Evolutionary conservation across 2,329 filamentous ascomycete species (phyloP), one percentile per base, ranked within the genome.

Genomic region (Trichoderma koningii): DNA sequence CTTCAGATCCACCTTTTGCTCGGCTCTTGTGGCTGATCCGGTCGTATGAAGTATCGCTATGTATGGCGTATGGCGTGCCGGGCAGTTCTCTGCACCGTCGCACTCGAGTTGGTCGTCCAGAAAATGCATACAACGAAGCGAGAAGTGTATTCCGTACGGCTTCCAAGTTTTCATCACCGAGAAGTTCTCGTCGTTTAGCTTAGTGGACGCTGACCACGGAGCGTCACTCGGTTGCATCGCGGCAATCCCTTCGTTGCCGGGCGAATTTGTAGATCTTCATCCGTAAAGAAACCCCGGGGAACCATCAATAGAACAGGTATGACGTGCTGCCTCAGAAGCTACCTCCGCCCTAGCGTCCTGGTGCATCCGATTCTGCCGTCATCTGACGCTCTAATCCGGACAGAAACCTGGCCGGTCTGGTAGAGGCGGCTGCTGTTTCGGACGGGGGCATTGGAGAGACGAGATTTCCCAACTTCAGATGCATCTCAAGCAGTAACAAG

Each of bases 311-410:
- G 14, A 23, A 23, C 21, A 21, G 28, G 61, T 57, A 57, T 64
- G 62, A 57, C 52, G 53, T 64, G 53, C 62, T 64, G 42, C 23
- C 45, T 53, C 12, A 7, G 26, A 50, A 44, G 26, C 59, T 34
- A 48, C 21, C 19, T 30, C 17, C 34, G 34, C 42, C 53, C 53
- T 56, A 50, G 62, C 41, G 47, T 19, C 48, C 48, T 55, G 48
- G 63, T 19, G 28, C 38, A 28, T 60, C 63, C 63, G 63, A 65
- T 53, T 52, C 41, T 59, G 26, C 62, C 63, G 55, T 65, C 63
- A 65, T 65, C 63, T 65, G 63, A 65, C 62, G 42, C 53, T 65
- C 47, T 38, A 28, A 47, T 56, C 44, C 48, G 30, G 42, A 41
- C 41, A 44, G 26, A 59, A 41, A 59, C 28, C 50, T 55, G 55